These are phyloP conservation scores for Fragosphaeria purpurea DNA, from an alignment of 2,329 filamentous ascomycete genomes.

Conservation along the genomic window DNA sequence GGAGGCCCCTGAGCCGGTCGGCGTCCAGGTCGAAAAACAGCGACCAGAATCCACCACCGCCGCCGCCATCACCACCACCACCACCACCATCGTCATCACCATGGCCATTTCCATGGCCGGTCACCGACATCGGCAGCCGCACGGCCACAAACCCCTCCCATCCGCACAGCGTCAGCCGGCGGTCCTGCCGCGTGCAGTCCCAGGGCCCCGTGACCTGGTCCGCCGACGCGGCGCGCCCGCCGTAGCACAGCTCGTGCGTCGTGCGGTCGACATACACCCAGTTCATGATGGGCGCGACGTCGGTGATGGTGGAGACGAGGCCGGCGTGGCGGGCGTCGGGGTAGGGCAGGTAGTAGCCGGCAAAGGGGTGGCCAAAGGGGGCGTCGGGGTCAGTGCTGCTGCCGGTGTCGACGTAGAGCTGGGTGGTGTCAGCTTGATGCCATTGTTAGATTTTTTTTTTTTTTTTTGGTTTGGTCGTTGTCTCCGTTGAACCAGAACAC, in stretches of 20 bases:
- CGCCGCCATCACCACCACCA: no score
- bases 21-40: slow-evolving; percentile 39
- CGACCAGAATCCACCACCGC: slow-evolving; percentile 31
- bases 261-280: slow-evolving; percentile 39
- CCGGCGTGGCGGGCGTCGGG: slow-evolving; percentile 39
- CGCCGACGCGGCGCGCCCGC: slow-evolving; percentile 31
- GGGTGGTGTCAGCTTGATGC: slow-evolving; percentile 2
- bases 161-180: slow-evolving; percentile 36
- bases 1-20: slow-evolving; percentile 32
- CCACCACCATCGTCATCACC: no score
- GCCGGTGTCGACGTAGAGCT: slow-evolving; percentile 38
- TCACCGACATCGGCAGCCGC: slow-evolving; percentile 1
- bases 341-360: slow-evolving; percentile 48
- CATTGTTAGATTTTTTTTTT: no score
- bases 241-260: slow-evolving; percentile 37
- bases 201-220: slow-evolving; percentile 36
- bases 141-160: slow-evolving; percentile 43
- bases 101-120: slow-evolving; percentile 7
- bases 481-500: no score
- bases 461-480: not conserved
- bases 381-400: slow-evolving; percentile 22
- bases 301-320: slow-evolving; percentile 37
- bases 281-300: slow-evolving; percentile 39
- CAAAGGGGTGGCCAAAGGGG: slow-evolving; percentile 38
- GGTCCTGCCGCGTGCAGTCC: slow-evolving; percentile 42